phyloP scores from a whole-genome alignment of 129 eudicot genomes.

The Sambucus nigra region DNA sequence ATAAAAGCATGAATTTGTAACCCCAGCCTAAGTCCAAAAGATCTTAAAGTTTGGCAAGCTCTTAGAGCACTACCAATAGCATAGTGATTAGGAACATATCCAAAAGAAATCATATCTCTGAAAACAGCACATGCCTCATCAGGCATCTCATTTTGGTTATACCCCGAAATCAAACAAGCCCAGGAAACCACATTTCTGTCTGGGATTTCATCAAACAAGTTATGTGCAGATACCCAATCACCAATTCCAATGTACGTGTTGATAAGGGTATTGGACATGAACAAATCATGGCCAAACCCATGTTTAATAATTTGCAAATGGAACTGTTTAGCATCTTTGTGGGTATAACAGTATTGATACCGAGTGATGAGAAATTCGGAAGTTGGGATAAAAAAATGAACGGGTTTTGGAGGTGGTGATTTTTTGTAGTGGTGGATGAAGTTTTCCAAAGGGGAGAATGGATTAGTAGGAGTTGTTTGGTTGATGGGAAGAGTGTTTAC shows the following conservation, averaged over 20 bases:
- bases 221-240: conserved; percentile 46
- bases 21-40: conserved; percentile 44
- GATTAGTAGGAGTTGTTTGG: conserved; percentile 11
- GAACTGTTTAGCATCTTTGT: conserved; percentile 39
- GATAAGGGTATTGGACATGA: conserved; percentile 60
- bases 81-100: conserved; percentile 48
- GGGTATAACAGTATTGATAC: conserved; percentile 30
- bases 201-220: conserved; percentile 80
- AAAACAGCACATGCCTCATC: conserved; percentile 43
- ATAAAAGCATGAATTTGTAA: conserved; percentile 71
- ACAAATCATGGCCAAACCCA: conserved; percentile 53
- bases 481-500: conserved; percentile 8
- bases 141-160: conserved; percentile 40
- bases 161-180: conserved; percentile 91
- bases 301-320: conserved; percentile 47
- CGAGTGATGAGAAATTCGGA: conserved; percentile 18
- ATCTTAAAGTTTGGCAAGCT: conserved; percentile 50
- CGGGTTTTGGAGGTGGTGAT: not conserved
- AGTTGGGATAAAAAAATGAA: conserved; percentile 10
- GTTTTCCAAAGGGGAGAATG: conserved; percentile 13
- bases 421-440: conserved; percentile 5
- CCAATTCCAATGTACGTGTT: conserved; percentile 36
- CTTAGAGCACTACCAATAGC: conserved; percentile 78
- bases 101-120: conserved; percentile 43
- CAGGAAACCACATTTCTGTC: conserved; percentile 58